Conservation (phyloP, 495 filamentous ascomycete genomes). For the Aspergillus wentii region DNA sequence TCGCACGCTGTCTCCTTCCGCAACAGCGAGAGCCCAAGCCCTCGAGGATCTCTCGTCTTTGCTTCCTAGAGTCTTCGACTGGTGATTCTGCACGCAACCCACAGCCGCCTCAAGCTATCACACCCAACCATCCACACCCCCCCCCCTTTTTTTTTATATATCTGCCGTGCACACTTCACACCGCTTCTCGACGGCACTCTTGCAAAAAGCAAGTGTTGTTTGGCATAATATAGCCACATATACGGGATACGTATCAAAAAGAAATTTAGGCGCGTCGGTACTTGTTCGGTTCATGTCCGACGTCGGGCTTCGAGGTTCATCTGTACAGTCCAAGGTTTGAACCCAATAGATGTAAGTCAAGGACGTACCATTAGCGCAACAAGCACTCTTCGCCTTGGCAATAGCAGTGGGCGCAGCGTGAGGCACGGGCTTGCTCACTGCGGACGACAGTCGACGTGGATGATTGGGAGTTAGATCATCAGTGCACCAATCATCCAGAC, state of each 20-base stretch:
- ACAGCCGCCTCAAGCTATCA: too few relatives aligned
- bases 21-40: too few relatives aligned
- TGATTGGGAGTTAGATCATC: constrained; percentile 8
- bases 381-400: constrained; percentile 10
- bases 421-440: constrained; percentile 17
- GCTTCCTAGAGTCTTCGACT: neutral
- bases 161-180: too few relatives aligned
- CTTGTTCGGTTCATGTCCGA: neutral
- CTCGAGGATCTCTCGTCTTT: neutral
- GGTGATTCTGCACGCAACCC: neutral
- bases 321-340: neutral
- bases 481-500: constrained; percentile 15
- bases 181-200: too few relatives aligned
- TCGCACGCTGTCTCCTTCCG: too few relatives aligned
- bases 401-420: constrained; percentile 9
- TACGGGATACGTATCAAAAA: neutral
- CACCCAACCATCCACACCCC: too few relatives aligned
- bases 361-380: constrained; percentile 9
- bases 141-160: too few relatives aligned
- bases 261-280: neutral
- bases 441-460: constrained; percentile 13
- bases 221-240: neutral
- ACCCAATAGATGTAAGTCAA: constrained; percentile 3
- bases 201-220: neutral
- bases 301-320: neutral